Conservation (phyloP, 2,329 filamentous ascomycete species). For the Sphaceloma murrayae region DNA sequence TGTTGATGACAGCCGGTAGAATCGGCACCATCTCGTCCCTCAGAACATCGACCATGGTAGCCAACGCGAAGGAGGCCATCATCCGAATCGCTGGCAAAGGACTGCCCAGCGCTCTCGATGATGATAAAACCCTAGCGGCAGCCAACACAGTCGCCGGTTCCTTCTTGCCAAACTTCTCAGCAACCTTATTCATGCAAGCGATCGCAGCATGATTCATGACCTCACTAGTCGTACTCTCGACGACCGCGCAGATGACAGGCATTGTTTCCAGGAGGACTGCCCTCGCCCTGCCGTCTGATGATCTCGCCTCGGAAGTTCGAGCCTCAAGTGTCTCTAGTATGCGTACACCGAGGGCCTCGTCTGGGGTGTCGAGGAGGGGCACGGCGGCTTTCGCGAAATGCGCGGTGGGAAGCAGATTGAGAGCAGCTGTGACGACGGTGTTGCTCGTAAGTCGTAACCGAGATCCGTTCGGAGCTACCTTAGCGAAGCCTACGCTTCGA, state of each 20-base stretch:
- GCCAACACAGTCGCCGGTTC: conserved; percentile 66
- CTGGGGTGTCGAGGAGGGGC: conserved; percentile 64
- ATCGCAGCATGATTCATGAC: conserved; percentile 77
- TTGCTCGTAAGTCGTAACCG: conserved; percentile 42
- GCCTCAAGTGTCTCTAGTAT: conserved; percentile 71
- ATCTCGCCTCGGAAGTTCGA: conserved; percentile 64
- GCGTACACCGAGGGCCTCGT: conserved; percentile 63
- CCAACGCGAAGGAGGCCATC: conserved; percentile 79
- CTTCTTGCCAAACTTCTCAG: conserved; percentile 91
- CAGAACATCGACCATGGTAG: conserved; percentile 80
- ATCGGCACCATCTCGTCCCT: conserved; percentile 78
- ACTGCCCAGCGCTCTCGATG: conserved; percentile 61
- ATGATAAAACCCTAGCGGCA: conserved; percentile 67
- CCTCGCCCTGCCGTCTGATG: conserved; percentile 58
- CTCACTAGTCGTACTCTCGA: conserved; percentile 56
- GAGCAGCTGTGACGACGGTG: conserved; percentile 65
- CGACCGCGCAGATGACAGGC: conserved; percentile 66
- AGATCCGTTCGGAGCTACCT: conserved; percentile 29
- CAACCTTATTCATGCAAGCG: conserved; percentile 82
- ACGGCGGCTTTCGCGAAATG: conserved; percentile 88
- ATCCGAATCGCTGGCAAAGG: conserved; percentile 63
- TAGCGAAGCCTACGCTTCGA: conserved; percentile 21
- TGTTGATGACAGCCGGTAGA: conserved; percentile 64
- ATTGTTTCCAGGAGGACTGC: conserved; percentile 67
- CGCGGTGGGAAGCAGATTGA: conserved; percentile 73